Evolutionary conservation across 768 basidiomycete genomes (phyloP).

Genomic region (Cantharellus anzutake): DNA sequence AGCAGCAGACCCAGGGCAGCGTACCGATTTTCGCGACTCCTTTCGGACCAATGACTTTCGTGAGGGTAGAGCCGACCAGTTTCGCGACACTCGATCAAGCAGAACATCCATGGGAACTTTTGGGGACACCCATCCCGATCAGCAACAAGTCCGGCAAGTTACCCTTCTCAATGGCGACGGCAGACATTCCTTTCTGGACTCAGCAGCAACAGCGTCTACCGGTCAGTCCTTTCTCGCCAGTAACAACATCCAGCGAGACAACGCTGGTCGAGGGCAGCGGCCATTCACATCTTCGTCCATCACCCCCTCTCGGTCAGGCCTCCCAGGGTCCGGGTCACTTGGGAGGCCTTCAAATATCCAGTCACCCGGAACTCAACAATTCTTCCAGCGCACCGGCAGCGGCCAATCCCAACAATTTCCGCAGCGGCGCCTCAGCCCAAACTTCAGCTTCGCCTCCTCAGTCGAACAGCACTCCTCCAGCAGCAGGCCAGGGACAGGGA

Average conservation of each 20-base stretch:
- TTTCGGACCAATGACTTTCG: background rate
- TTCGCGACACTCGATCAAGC: background rate
- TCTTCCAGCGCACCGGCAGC: background rate
- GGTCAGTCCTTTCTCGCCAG: background rate
- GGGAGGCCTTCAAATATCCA: background rate
- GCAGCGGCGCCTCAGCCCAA: background rate
- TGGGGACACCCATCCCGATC: background rate
- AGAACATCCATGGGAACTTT: background rate
- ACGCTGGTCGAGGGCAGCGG: background rate
- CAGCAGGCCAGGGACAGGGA: background rate
- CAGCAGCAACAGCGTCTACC: background rate
- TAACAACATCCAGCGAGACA: background rate
- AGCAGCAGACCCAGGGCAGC: background rate
- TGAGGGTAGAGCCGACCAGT: background rate
- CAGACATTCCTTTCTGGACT: background rate
- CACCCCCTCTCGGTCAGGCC: constrained; percentile 1
- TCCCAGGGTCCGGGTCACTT: background rate
- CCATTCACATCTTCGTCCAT: background rate
- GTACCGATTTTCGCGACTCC: background rate
- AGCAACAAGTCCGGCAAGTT: background rate
- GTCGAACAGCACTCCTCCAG: background rate
- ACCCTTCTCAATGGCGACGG: background rate
- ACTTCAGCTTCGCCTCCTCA: background rate
- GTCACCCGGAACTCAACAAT: background rate
- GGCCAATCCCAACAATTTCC: background rate